Evolutionary conservation across 2,329 filamentous ascomycete species (phyloP), one percentile per base, ranked within the genome.

Genomic region (Trichoderma lentiforme): DNA sequence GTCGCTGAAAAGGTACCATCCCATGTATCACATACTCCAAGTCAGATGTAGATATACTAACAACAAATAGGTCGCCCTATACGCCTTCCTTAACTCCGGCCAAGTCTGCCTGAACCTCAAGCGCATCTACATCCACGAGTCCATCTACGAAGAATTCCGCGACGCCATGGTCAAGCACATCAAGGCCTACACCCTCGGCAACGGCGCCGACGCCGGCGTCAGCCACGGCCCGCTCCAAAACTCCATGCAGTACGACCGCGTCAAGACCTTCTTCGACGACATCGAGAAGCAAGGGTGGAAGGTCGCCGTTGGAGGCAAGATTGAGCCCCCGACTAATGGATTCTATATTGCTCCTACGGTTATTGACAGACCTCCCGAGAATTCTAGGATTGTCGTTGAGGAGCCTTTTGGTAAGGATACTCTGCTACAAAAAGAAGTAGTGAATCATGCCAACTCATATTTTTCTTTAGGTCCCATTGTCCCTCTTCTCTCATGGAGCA

Each of bases 321-420:
- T 74, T 0, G 36, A 79, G 12, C 71, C 76, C 82, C 91, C 92
- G 72, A 81, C 85, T 75, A 90, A 93, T 85, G 93, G 93, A 69
- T 96, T 92, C 87, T 96, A 94, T 85, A 94, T 96, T 81, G 86
- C 94, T 84, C 93, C 93, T 18, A 96, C 93, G 0, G 76, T 82
- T 3, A 78, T 83, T 34, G 77, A 76, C 1, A 75, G 80, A 11
- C 79, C 81, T 3, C 78, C 75, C 30, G 74, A 76, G 2, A 71
- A 75, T 0, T 82, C 82, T 76, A 70, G 75, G 0, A 76, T 83
- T n/a, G 82, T 76, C 64, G 73, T 75, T 2, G 78, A 80, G 28
- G 81, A 83, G 64, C 80, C 81, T 9, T 83, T 83, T 32, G 81
- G 67, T 70, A 24, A 32, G 21, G 36, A 32, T 4, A 21, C n/a